Base-by-base conservation (phyloP, 2,329 filamentous ascomycete genomes). In the Colletotrichum eleusines region DNA sequence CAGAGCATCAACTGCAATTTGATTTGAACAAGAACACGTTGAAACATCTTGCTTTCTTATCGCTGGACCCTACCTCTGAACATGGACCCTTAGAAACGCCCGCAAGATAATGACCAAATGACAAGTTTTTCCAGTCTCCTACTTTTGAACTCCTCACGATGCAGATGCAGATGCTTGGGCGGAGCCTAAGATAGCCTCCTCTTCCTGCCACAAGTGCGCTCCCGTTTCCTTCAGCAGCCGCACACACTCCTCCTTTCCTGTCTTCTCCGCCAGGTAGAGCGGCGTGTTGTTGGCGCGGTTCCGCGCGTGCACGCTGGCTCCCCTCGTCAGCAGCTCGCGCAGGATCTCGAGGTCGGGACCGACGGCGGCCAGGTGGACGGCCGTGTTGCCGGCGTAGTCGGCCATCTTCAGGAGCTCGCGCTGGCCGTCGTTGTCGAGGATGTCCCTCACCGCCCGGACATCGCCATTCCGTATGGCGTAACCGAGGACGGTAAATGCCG, bases 301-400 rank as follows among this genome's bases (percentile, higher is more conserved):
- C 51, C 90, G 82, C 51, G 86, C 85, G 77, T 92, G 90, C 7
- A 92, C 90, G 76, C 89, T 90, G n/a, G 89, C 89, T 9, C 90
- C 90, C 26, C 85, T 83, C 51, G 82, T 82, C 16, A 92, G 83
- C 57, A 92, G 80, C 76, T 89, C 87, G 31, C 85, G 81, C 75
- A 92, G 80, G 38, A 92, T 85, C n/a, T 83, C 83, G 1, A 82
- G 80, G 69, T 86, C 83, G 23, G 88, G 84, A 1, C 85, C 84
- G 6, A 89, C 84, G 38, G 88, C 86, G 1, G 88, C 88, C 2
- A 90, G 84, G 76, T 90, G 88, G 46, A 89, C 80, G 5, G 85
- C 86, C 33, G 93, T 95, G 81, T 95, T 96, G 57, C 93, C 93
- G 26, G 92, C 92, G 78, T 95, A 95, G 81, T 96, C 93, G 38